Percentiles rank a stretch among this genome's conserved stretches.
These are phyloP conservation scores for Pestalotiopsis sp. DNA, from an alignment of 2,329 filamentous ascomycete species.

Conservation along the genomic window DNA sequence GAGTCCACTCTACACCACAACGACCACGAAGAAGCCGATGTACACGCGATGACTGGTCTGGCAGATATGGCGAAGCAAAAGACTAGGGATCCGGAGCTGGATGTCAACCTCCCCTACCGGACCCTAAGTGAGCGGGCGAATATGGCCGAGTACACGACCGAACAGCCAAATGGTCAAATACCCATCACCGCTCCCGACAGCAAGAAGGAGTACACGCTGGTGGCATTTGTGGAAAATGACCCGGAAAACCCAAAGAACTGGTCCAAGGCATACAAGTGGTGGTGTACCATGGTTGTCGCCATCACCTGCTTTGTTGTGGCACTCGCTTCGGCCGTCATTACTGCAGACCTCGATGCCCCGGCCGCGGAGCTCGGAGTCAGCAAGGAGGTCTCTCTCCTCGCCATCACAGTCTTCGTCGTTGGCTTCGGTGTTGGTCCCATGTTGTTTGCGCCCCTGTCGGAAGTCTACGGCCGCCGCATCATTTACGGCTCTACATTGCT, in stretches of 20 bases:
- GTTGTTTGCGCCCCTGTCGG: conserved; percentile 77
- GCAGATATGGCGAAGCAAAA: conserved; percentile 3
- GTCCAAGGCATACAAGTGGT: conserved; percentile 79
- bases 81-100: conserved; percentile 41
- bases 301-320: conserved; percentile 75
- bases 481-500: conserved; percentile 74
- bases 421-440: conserved; percentile 84
- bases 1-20: background rate
- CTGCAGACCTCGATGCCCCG: conserved; percentile 72
- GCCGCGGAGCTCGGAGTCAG: conserved; percentile 67
- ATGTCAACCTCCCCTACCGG: conserved; percentile 66
- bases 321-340: conserved; percentile 75
- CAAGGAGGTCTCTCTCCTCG: conserved; percentile 72
- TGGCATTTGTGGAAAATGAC: conserved; percentile 70
- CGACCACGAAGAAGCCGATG: background rate
- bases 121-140: conserved; percentile 63
- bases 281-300: conserved; percentile 83
- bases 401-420: conserved; percentile 77
- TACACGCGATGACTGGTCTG: background rate
- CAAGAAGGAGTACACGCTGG: conserved; percentile 48
- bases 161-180: conserved; percentile 66
- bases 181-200: conserved; percentile 36
- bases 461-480: conserved; percentile 72
- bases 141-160: conserved; percentile 68
- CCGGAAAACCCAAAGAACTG: conserved; percentile 85